Conservation (phyloP, 163 green algal genomes). For the Trebouxiophyceae sp. region DNA sequence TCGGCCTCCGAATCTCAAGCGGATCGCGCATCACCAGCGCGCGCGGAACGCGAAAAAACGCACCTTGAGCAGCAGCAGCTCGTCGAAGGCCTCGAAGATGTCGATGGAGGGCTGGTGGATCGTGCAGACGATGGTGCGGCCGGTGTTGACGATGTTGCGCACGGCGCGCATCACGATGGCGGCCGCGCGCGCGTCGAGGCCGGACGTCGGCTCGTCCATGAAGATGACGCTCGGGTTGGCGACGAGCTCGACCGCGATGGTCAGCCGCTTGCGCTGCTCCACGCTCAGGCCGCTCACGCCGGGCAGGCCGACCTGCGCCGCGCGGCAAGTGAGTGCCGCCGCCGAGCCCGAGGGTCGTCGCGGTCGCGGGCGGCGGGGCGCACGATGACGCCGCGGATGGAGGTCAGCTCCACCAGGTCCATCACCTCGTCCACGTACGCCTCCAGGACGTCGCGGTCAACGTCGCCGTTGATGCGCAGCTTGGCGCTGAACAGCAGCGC, state of each 20-base stretch:
- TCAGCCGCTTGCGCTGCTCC: conserved; percentile 65
- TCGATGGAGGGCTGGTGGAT: conserved; percentile 50
- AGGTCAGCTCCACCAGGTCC: conserved; percentile 54
- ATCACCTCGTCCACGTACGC: conserved; percentile 40
- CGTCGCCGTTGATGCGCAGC: conserved; percentile 24
- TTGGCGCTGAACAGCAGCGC: conserved; percentile 37
- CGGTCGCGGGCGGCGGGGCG: not conserved
- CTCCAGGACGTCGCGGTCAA: conserved; percentile 10
- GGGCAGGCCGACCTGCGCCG: conserved; percentile 22
- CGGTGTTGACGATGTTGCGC: conserved; percentile 11
- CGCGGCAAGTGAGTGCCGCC: conserved; percentile 2
- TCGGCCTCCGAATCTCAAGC: too few relatives aligned
- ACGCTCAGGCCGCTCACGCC: conserved; percentile 33
- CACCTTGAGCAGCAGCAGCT: conserved; percentile 63
- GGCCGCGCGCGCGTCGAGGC: conserved; percentile 72
- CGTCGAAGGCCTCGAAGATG: conserved; percentile 65
- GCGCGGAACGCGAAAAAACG: too few relatives aligned
- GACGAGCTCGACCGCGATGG: conserved; percentile 62
- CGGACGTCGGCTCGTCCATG: conserved; percentile 45
- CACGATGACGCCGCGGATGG: conserved; percentile 32
- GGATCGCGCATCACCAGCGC: too few relatives aligned
- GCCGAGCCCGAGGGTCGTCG: conserved; percentile 1
- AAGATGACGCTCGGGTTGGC: conserved; percentile 22
- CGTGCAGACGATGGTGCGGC: conserved; percentile 33
- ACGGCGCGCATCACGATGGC: conserved; percentile 74